Conservation (phyloP, 305 asterid species). For the Rubia peregrina region DNA sequence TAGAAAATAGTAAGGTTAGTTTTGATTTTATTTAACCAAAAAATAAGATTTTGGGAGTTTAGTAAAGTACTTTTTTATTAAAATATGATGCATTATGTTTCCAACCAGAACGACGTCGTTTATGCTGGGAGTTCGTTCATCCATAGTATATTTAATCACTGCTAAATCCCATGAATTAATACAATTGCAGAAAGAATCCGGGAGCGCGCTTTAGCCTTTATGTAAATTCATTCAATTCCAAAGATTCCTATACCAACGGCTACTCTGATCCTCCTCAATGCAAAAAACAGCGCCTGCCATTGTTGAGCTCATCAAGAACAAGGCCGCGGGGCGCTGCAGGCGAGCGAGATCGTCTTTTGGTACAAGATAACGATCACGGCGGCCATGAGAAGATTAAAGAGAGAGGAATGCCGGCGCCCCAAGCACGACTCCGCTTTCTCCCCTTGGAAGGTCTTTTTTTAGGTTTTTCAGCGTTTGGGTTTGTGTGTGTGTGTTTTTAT, state of each 20-base stretch:
- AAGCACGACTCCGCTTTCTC: conserved; percentile 82
- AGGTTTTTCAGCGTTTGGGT: not conserved
- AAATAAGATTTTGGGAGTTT: too few species aligned
- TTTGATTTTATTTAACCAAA: too few species aligned
- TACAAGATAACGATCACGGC: not conserved
- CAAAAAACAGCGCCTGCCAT: not conserved
- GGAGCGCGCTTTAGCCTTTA: conserved; percentile 2
- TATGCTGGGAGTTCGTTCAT: not conserved
- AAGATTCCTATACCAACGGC: conserved; percentile 5
- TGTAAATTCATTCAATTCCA: not conserved
- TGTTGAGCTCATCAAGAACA: not conserved
- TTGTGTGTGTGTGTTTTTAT: not conserved
- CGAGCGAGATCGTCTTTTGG: too few species aligned
- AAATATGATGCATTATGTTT: too few species aligned
- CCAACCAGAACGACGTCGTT: not conserved
- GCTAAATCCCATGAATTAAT: not conserved
- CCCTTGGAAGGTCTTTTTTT: conserved; percentile 56
- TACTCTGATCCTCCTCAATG: not conserved
- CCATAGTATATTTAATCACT: not conserved
- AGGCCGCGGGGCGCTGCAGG: not conserved
- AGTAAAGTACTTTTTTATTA: too few species aligned
- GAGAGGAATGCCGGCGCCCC: conserved; percentile 67
- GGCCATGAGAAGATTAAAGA: conserved; percentile 35
- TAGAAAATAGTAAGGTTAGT: too few species aligned
- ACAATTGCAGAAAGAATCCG: not conserved